phyloP scores from a whole-genome alignment of 805 yeast genomes.

The Saturnispora sekii region DNA sequence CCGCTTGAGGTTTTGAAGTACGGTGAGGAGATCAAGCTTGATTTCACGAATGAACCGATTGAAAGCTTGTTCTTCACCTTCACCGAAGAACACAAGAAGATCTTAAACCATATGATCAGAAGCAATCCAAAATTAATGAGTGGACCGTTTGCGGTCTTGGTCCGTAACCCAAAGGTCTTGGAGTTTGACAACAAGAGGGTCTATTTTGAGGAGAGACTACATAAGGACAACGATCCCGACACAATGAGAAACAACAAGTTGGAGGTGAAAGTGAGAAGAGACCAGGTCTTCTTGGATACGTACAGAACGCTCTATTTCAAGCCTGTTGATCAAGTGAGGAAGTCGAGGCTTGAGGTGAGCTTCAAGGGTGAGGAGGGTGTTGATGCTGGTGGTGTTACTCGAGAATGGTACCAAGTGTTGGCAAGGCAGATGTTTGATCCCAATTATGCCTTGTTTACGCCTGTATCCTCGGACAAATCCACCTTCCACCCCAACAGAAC shows the following conservation, averaged over 20 bases:
- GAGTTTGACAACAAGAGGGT: constrained; percentile 92
- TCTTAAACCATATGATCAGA: constrained; percentile 85
- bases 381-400: constrained; percentile 96
- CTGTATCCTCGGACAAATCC: constrained; percentile 85
- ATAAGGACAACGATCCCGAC: constrained; percentile 33
- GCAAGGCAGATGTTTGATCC: constrained; percentile 95
- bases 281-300: constrained; percentile 86
- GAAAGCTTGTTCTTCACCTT: constrained; percentile 75
- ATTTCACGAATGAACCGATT: constrained; percentile 64
- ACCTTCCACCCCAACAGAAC: constrained; percentile 94
- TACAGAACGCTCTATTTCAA: constrained; percentile 76
- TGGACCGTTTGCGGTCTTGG: constrained; percentile 88
- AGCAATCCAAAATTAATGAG: constrained; percentile 87
- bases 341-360: constrained; percentile 64
- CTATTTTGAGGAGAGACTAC: constrained; percentile 70
- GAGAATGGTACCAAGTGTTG: constrained; percentile 96
- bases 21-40: constrained; percentile 56
- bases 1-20: constrained; percentile 47
- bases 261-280: constrained; percentile 66
- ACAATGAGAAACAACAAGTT: constrained; percentile 32
- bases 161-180: constrained; percentile 76
- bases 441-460: constrained; percentile 83
- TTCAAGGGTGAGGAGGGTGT: constrained; percentile 93
- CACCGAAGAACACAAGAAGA: constrained; percentile 80
- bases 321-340: constrained; percentile 59